Evolutionary conservation across 2,329 filamentous ascomycete genomes (phyloP).

Genomic region (Hymenoscyphus infarciens): DNA sequence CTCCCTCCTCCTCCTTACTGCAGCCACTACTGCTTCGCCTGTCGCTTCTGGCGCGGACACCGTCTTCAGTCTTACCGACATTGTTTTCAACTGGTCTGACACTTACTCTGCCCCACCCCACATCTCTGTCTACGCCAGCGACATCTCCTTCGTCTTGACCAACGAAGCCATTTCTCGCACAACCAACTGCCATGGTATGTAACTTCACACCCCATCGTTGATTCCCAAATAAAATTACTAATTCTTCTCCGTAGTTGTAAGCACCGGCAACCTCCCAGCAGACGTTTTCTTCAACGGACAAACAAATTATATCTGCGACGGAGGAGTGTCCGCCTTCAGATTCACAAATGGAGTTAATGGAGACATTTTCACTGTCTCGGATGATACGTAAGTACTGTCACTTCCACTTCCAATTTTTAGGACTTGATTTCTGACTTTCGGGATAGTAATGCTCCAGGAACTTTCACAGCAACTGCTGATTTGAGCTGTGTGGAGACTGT

Average conservation of each 20-base stretch:
- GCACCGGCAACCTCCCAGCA: neutral
- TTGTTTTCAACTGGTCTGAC: neutral
- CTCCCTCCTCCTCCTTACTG: neutral
- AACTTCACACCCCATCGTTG: neutral
- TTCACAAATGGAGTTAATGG: neutral
- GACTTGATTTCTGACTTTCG: neutral
- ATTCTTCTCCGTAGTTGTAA: neutral
- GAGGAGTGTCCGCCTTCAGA: neutral
- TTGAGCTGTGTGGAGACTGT: neutral
- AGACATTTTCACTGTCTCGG: neutral
- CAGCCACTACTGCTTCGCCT: slow-evolving; percentile 29
- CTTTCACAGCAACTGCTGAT: neutral
- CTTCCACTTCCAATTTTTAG: neutral
- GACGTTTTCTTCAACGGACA: neutral
- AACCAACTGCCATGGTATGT: neutral
- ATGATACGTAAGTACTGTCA: neutral
- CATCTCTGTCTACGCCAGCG: neutral
- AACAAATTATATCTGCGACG: neutral
- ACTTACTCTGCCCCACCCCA: neutral
- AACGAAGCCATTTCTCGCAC: neutral
- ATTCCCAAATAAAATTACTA: neutral
- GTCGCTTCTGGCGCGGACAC: neutral
- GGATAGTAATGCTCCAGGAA: neutral
- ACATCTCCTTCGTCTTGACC: neutral
- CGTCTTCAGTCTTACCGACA: neutral